A percentile compares a stretch with the other conserved stretches of the same genome.
Conservation (phyloP, 148 eudicot genomes). For the Polygonum maritimum region DNA sequence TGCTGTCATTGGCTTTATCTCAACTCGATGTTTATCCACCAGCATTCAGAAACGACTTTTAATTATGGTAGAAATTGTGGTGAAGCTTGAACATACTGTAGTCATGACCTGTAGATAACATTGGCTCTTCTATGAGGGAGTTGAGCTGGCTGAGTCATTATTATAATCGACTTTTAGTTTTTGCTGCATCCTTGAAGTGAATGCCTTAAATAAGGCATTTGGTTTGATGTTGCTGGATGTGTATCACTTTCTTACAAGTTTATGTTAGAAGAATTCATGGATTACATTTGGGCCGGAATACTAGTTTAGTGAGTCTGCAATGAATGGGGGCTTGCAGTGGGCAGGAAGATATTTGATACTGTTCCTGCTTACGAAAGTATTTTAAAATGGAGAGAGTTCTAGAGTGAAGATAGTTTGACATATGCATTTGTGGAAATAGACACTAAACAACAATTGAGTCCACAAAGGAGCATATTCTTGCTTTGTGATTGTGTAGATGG, state of each 20-base stretch:
- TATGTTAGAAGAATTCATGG: too few species aligned
- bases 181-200: too few species aligned
- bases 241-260: too few species aligned
- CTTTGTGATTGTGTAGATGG: background rate
- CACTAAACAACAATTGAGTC: background rate
- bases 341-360: too few species aligned
- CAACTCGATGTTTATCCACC: too few species aligned
- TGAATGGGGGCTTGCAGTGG: too few species aligned
- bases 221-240: too few species aligned
- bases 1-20: background rate
- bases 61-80: background rate
- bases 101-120: background rate
- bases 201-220: too few species aligned
- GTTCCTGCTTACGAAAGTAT: too few species aligned
- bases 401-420: background rate
- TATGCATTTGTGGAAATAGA: background rate
- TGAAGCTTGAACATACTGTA: background rate
- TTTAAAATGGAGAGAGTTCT: too few species aligned
- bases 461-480: background rate
- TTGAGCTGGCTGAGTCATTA: background rate
- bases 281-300: too few species aligned
- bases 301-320: too few species aligned
- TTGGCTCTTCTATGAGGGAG: background rate
- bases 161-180: background rate
- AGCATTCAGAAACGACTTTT: background rate